Evolutionary conservation across 1,284 basidiomycete genomes (phyloP), one percentile per base, ranked within the genome.

Genomic region (Ustanciosporium gigantosporum): DNA sequence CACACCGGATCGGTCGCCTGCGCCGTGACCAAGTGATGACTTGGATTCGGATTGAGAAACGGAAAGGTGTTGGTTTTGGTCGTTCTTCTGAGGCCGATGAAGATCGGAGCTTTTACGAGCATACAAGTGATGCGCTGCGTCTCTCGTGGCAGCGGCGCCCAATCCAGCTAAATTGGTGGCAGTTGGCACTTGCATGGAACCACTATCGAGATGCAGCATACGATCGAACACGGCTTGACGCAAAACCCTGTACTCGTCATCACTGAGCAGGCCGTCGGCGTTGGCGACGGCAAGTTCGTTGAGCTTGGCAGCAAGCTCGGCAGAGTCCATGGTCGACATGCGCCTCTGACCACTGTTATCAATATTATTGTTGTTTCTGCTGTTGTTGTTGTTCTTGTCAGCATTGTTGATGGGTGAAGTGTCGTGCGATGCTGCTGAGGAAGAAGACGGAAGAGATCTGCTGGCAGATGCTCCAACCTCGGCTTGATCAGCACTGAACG

Each of bases 231-330:
- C 57, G 7, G 57, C 60, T 35, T 65, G 46, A 5, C 70, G 49
- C 15, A 73, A 47, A 9, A 51, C 48, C 8, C 70, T 51, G 32
- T 73, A 73, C 36, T 71, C 64, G 22, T 70, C 67, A 19, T 67
- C 64, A 17, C 55, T 52, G 17, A 73, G 59, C 9, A 73, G 49
- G 19, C 69, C 69, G 27, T 73, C 69, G 2, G 52, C 67, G 17
- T 69, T 62, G 35, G 66, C 59, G n/a, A 73, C 62, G 3, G 70
- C 69, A 6, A 73, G 59, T 42, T 73, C 70, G 45, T 68, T 67
- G 27, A 73, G 57, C 47, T 64, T 46, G 2, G 29, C 23, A 1
- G 69, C 70, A 3, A 73, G 48, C 17, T 66, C 42, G 14, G 45
- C 22, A 9, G 62, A 61, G 0, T 46, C 40, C 61, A 59, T 59